Percentiles rank a stretch among this genome's conserved stretches.
Evolutionary conservation across 768 basidiomycete genomes (phyloP).

Genomic region (Termitomyces sp.): DNA sequence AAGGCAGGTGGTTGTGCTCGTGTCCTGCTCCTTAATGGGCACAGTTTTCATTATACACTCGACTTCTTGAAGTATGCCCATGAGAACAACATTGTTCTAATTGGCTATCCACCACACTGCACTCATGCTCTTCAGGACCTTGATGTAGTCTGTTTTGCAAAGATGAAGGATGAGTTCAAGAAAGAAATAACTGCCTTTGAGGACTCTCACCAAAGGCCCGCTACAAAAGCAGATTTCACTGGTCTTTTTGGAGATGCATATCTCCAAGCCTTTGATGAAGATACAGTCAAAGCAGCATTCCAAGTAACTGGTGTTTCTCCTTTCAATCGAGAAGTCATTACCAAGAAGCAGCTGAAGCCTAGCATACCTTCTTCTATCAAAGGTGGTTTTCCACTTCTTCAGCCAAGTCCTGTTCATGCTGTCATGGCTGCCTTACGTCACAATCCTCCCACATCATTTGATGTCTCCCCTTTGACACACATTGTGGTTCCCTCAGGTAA

Average conservation of each 20-base stretch:
- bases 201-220: constrained; percentile 11
- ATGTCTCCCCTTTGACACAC: not conserved
- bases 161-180: constrained; percentile 27
- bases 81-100: constrained; percentile 30
- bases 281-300: constrained; percentile 21
- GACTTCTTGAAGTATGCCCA: constrained; percentile 27
- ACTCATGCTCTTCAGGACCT: constrained; percentile 38
- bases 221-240: constrained; percentile 17
- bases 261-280: constrained; percentile 10
- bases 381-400: constrained; percentile 13
- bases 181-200: constrained; percentile 20
- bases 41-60: constrained; percentile 32
- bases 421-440: constrained; percentile 12
- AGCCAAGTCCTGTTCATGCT: constrained; percentile 10
- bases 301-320: constrained; percentile 4
- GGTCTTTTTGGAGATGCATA: constrained; percentile 16
- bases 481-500: not conserved
- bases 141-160: constrained; percentile 38
- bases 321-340: constrained; percentile 19
- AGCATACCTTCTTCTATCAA: constrained; percentile 17
- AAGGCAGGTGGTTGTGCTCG: constrained; percentile 26
- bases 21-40: constrained; percentile 36
- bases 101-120: constrained; percentile 35
- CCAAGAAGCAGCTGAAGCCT: constrained; percentile 19
- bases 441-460: constrained; percentile 8